Conservation (phyloP, 2,329 filamentous ascomycete genomes). For the Curvularia verruculosa region DNA sequence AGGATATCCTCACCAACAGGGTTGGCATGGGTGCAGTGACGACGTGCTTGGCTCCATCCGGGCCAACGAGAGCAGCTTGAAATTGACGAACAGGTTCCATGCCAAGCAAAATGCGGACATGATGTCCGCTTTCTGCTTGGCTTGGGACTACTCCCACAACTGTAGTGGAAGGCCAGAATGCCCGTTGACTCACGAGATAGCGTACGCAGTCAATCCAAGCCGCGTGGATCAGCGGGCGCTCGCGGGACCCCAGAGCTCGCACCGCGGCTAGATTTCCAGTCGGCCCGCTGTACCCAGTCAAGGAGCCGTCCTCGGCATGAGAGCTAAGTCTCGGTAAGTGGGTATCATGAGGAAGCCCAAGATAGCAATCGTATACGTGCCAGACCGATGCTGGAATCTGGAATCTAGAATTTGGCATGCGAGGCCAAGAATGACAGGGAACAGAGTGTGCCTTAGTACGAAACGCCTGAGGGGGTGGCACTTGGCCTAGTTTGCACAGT, state of each 20-base stretch:
- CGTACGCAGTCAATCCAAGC: neutral
- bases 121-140: neutral
- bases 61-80: neutral
- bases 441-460: neutral
- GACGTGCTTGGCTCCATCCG: neutral
- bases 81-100: neutral
- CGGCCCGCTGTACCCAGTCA: neutral
- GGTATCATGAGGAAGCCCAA: neutral
- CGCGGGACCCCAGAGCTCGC: neutral
- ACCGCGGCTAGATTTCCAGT: neutral
- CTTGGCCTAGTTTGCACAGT: neutral
- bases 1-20: neutral
- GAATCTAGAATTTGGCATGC: neutral
- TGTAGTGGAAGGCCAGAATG: neutral
- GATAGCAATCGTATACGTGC: neutral
- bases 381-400: neutral
- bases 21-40: neutral
- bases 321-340: neutral
- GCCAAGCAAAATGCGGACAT: too few species aligned
- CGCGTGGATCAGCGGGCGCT: neutral
- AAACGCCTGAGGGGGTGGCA: neutral
- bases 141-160: neutral
- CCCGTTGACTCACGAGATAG: neutral
- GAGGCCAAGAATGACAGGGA: too few species aligned
- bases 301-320: neutral